Evolutionary conservation across 1,284 basidiomycete genomes (phyloP).

Genomic region (Agroathelia rolfsii): DNA sequence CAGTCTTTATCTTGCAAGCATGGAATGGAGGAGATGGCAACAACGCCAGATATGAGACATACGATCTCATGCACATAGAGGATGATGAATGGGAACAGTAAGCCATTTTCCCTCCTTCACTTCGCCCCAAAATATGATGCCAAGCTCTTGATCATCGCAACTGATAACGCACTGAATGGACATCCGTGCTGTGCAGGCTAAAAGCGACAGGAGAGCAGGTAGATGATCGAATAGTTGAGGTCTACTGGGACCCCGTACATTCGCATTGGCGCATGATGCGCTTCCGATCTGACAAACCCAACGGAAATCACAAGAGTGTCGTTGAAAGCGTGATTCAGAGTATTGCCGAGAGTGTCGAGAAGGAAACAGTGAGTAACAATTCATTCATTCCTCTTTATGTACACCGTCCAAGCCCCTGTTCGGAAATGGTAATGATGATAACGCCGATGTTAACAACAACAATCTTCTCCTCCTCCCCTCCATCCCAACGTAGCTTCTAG

Average conservation of each 20-base stretch:
- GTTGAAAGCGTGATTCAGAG: constrained; percentile 81
- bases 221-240: constrained; percentile 92
- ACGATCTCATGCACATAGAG: constrained; percentile 79
- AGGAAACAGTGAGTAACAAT: constrained; percentile 53
- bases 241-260: constrained; percentile 69
- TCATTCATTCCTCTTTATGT: constrained; percentile 8
- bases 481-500: constrained; percentile 41
- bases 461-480: constrained; percentile 6
- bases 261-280: constrained; percentile 83
- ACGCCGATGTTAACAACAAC: constrained; percentile 6
- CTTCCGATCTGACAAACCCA: constrained; percentile 84
- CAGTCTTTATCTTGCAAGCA: constrained; percentile 75
- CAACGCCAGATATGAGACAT: constrained; percentile 64
- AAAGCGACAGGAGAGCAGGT: constrained; percentile 80
- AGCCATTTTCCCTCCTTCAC: constrained; percentile 20
- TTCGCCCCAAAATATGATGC: background rate
- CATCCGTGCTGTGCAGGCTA: constrained; percentile 42
- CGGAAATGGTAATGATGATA: background rate
- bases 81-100: constrained; percentile 92
- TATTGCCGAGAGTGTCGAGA: constrained; percentile 87
- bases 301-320: constrained; percentile 78
- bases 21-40: constrained; percentile 65
- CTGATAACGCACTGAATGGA: background rate
- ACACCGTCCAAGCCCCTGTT: no score
- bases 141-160: background rate